Percentiles rank a stretch among this genome's conserved stretches.
These are phyloP conservation scores for Plantago major DNA, from an alignment of 257 asterid genomes.

Conservation along the genomic window DNA sequence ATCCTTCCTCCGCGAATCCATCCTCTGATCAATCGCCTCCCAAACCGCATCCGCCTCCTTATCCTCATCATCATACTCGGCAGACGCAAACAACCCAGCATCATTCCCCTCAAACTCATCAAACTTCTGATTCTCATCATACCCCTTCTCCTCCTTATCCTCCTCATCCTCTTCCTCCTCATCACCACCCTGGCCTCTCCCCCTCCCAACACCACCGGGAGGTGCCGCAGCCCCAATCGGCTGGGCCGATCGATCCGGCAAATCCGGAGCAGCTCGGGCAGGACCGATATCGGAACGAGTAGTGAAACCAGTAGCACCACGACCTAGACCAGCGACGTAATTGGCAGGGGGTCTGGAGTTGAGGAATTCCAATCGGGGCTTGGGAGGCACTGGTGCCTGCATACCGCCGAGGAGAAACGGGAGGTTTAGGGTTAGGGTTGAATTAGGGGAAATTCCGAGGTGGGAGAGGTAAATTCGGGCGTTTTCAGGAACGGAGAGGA, in stretches of 20 bases:
- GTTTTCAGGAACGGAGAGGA: conserved; percentile 35
- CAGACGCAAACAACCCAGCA: conserved; percentile 85
- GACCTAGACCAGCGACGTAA: conserved; percentile 90
- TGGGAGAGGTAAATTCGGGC: conserved; percentile 26
- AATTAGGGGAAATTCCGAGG: conserved; percentile 43
- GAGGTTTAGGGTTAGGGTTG: conserved; percentile 54
- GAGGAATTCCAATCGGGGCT: conserved; percentile 51
- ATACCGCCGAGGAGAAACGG: conserved; percentile 59
- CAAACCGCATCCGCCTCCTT: conserved; percentile 85
- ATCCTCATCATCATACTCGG: conserved; percentile 93
- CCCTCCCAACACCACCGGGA: conserved; percentile 49
- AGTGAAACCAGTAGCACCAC: conserved; percentile 96
- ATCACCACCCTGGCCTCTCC: conserved; percentile 52
- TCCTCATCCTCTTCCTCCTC: conserved; percentile 83
- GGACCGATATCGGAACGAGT: conserved; percentile 97
- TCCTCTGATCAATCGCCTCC: conserved; percentile 78
- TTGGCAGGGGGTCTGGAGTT: conserved; percentile 63
- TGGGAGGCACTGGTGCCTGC: conserved; percentile 66
- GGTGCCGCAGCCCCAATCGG: conserved; percentile 36
- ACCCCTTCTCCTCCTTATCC: conserved; percentile 71
- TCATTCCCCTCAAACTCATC: conserved; percentile 94
- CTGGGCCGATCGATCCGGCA: conserved; percentile 61
- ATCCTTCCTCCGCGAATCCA: conserved; percentile 88
- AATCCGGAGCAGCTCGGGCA: conserved; percentile 88
- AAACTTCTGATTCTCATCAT: conserved; percentile 87